Percentiles rank a stretch among this genome's conserved stretches.
Evolutionary conservation across 164 flowering plant genomes (phyloP).

Genomic region (Liquidambar formosana): DNA sequence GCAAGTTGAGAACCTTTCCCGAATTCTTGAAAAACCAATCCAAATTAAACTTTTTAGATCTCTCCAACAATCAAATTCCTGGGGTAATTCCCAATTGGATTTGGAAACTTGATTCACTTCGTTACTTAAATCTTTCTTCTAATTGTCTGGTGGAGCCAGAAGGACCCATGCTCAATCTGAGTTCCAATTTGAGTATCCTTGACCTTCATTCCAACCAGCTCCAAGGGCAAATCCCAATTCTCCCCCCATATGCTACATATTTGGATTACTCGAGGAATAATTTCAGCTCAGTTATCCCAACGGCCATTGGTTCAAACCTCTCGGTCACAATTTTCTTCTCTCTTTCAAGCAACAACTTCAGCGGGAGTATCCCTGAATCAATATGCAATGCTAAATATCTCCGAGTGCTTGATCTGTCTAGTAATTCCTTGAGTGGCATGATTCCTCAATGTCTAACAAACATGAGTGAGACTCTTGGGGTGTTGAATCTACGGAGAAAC

Average conservation of each 20-base stretch:
- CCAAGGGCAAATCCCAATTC: slow-evolving; percentile 32
- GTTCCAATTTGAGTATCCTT: slow-evolving; percentile 16
- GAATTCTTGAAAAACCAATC: slow-evolving; percentile 21
- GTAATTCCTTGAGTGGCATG: slow-evolving; percentile 39
- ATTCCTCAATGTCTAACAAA: slow-evolving; percentile 47
- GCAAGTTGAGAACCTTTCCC: slow-evolving; percentile 33
- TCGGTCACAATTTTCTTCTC: slow-evolving; percentile 24
- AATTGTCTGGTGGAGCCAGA: slow-evolving; percentile 28
- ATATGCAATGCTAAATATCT: slow-evolving; percentile 45
- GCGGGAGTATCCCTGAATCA: slow-evolving; percentile 48
- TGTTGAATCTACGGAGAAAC: slow-evolving; percentile 52
- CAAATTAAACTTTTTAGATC: slow-evolving; percentile 25
- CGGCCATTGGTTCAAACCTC: slow-evolving; percentile 22
- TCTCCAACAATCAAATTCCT: slow-evolving; percentile 36
- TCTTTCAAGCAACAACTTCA: slow-evolving; percentile 38
- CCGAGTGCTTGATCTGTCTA: slow-evolving; percentile 52
- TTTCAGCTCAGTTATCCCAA: slow-evolving; percentile 32
- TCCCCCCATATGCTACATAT: slow-evolving; percentile 17
- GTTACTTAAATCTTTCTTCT: slow-evolving; percentile 37
- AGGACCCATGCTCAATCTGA: slow-evolving; percentile 2
- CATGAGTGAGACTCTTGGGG: slow-evolving; percentile 17
- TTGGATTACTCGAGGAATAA: slow-evolving; percentile 56
- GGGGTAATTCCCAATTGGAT: slow-evolving; percentile 51
- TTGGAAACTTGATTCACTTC: slow-evolving; percentile 23
- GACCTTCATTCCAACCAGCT: slow-evolving; percentile 51